phyloP scores from a whole-genome alignment of 2,329 filamentous ascomycete genomes.

The Aureobasidium namibiae region DNA sequence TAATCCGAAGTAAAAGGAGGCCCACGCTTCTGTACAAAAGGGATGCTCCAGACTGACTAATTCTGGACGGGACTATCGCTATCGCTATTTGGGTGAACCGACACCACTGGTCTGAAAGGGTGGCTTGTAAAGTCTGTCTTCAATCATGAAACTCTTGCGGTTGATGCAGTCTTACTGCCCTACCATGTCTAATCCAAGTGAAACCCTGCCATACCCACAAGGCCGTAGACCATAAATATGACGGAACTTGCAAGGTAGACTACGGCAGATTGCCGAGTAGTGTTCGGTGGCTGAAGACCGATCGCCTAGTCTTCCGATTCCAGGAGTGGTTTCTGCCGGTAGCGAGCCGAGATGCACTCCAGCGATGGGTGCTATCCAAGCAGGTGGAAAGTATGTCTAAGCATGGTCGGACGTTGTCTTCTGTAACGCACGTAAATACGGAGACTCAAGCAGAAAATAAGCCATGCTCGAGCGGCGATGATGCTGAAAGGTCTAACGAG shows the following conservation, averaged over 20 bases:
- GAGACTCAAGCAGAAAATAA: background rate
- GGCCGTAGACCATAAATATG: background rate
- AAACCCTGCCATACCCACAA: background rate
- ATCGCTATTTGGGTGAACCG: background rate
- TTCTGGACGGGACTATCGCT: background rate
- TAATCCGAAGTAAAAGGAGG: background rate
- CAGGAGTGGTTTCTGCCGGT: background rate
- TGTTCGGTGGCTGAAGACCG: background rate
- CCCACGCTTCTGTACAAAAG: background rate
- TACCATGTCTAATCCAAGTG: background rate
- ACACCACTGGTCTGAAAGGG: background rate
- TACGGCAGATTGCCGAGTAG: slow-evolving; percentile 6
- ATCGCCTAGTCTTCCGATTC: background rate
- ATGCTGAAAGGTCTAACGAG: background rate
- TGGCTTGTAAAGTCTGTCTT: background rate
- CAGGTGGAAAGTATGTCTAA: background rate
- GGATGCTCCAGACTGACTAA: background rate
- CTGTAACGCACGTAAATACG: background rate
- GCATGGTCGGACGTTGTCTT: background rate
- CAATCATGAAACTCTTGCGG: background rate
- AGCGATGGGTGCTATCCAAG: background rate
- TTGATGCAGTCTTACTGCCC: background rate
- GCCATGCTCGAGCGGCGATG: too few relatives aligned
- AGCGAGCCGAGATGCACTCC: background rate
- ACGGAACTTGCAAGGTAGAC: background rate